Base-by-base conservation (phyloP, 1,284 basidiomycete genomes). In the Ceratobasidium sp. region DNA sequence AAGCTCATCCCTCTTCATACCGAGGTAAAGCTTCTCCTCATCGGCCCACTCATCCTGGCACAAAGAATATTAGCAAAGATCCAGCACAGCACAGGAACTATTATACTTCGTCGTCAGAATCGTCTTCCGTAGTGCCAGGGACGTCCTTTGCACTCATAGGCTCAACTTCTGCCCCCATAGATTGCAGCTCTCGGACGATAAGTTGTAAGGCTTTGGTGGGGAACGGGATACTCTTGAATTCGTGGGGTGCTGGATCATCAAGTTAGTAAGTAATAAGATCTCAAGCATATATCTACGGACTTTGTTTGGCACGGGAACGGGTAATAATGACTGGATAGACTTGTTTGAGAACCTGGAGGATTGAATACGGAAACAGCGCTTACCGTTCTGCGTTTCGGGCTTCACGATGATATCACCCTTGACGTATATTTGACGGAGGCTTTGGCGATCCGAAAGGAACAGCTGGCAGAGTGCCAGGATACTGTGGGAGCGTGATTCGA, bases 381-480 rank as follows among this genome's bases (percentile, higher is more conserved):
- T 82, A 95, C 95, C 91, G 84, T 96, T 89, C 79, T 90, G 89
- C 54, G 93, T 95, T 80, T 90, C 89, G 1, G 90, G 89, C 76
- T 90, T 92, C 75, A 97, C 88, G 64, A 99, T 91, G 76, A 98
- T 89, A 82, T 98, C 96, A n/a, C 97, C 97, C 81, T 95, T 95
- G 52, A 99, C 97, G 43, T 87, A 83, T 25, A 97, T 85, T 37
- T 84, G 86, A 77, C 89, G 88, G 79, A 98, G 81, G 77, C 88
- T 90, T 9, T 90, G 86, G 19, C 92, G 87, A 73, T 90, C 88
- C 3, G 90, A 89, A 0, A 86, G 85, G 80, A 96, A 93, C 54
- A 99, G 86, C 79, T 94, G 90, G 64, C 90, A 89, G 65, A 99
- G 85, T 0, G 92, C 97, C 66, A 98, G 86, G 29, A 90, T 92